Base-by-base conservation (phyloP, 2,329 filamentous ascomycete genomes). In the Aspergillus pseudoviridinutans region DNA sequence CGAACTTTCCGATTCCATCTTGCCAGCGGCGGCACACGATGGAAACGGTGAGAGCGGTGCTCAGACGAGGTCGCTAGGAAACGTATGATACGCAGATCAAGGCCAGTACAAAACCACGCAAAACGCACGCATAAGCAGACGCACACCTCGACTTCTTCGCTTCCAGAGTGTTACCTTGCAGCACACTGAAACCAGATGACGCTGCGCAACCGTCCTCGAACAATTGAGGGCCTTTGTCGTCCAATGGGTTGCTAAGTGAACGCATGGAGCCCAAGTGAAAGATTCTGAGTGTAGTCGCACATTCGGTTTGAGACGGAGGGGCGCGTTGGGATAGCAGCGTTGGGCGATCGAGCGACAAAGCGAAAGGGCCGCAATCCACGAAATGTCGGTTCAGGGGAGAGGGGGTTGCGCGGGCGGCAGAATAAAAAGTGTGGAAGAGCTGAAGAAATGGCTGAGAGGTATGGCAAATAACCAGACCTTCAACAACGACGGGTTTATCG, bases 1-100 rank as follows among this genome's bases (percentile, higher is more conserved):
- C 52, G 71, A 66, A 64, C 72, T 70, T 60, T 76, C 75, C 63
- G 72, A 63, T 61, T 77, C 75, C 75, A 78, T 77, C 59, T 68
- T 72, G 63, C 62, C 61, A 55, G 59, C 58, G 51, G 63, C 59
- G 51, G 63, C 59, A 44, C 55, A 64, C 61, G 63, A 59, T 58
- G 60, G 57, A 58, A 61, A 29, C 53, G 61, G 58, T 59, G 57
- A 62, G 58, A 58, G 61, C 58, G 61, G 57, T 58, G 58, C 60
- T 66, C 62, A 61, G 57, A 56, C 50, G 54, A 61, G 60, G 54
- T 66, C 61, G 61, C 64, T 74, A 66, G 57, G 62, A 58, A 59
- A 60, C 49, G 62, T 63, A 60, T 60, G 60, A 62, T 54, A 64
- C 57, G 62, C 63, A 61, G 65, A 62, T 58, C 62, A 60, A 10